Percentiles rank a stretch among this genome's conserved stretches.
Evolutionary conservation across 352 stramenopile species (phyloP).

Genomic region (Globisporangium parvum): DNA sequence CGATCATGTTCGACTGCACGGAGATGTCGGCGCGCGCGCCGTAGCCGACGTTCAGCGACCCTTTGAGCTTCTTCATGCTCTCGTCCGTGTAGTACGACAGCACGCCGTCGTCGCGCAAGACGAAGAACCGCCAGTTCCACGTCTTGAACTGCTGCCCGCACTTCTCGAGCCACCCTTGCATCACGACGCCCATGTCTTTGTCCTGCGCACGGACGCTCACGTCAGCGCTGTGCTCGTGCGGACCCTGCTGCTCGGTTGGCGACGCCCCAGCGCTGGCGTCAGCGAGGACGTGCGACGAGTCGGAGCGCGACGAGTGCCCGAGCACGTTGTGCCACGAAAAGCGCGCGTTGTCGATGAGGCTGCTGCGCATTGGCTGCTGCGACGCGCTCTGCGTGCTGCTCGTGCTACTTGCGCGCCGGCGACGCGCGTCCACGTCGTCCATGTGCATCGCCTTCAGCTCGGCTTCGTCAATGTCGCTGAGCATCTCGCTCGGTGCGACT

Average conservation of each 20-base stretch:
- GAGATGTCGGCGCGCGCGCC: conserved; percentile 69
- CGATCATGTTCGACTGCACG: conserved; percentile 75
- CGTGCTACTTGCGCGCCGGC: neutral
- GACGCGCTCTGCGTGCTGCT: neutral
- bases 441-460: conserved; percentile 7
- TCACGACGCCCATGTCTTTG: conserved; percentile 62
- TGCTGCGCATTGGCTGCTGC: conserved; percentile 19
- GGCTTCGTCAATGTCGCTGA: neutral
- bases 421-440: conserved; percentile 8
- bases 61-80: conserved; percentile 69
- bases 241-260: neutral
- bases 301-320: conserved; percentile 39
- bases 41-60: conserved; percentile 70
- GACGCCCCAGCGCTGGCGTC: neutral
- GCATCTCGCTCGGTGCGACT: conserved; percentile 9
- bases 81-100: conserved; percentile 80
- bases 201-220: conserved; percentile 32
- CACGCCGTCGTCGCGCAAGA: conserved; percentile 72
- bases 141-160: conserved; percentile 87
- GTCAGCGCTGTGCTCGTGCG: conserved; percentile 20
- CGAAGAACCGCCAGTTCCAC: conserved; percentile 88
- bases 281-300: conserved; percentile 11
- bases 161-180: conserved; percentile 86
- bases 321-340: conserved; percentile 63
- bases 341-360: conserved; percentile 35